Conservation (phyloP, 331 rosid species). For the Stylosanthes scabra region DNA sequence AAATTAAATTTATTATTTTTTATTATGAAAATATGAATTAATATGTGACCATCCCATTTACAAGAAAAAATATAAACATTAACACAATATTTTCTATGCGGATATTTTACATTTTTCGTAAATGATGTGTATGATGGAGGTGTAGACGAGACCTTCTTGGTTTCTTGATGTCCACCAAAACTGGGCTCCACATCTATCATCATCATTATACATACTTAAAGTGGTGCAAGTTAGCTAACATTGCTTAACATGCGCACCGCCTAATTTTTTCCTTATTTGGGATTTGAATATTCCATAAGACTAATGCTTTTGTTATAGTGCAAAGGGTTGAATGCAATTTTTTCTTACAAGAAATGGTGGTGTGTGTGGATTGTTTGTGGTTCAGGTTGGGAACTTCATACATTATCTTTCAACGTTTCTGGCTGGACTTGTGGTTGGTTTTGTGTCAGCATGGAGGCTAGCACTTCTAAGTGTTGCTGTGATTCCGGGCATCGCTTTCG, state of each 20-base stretch:
- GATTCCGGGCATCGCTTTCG: conserved; percentile 97
- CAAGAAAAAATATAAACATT: no score
- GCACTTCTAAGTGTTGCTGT: conserved; percentile 97
- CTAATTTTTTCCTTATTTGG: no score
- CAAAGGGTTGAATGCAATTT: no score
- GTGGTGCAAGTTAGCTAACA: conserved; percentile 55
- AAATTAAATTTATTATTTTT: no score
- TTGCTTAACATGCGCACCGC: conserved; percentile 47
- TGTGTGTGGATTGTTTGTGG: background rate
- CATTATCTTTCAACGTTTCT: conserved; percentile 95
- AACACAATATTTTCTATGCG: no score
- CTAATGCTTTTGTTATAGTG: no score
- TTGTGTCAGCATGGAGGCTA: conserved; percentile 96
- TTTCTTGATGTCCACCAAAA: conserved; percentile 33
- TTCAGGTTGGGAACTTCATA: conserved; percentile 95
- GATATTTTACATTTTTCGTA: no score
- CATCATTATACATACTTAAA: background rate
- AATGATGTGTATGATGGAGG: no score
- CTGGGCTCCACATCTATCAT: background rate
- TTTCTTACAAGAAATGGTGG: background rate
- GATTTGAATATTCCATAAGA: no score
- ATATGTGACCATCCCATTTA: no score
- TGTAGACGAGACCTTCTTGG: no score
- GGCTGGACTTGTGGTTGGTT: conserved; percentile 97
- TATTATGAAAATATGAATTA: background rate